Percentiles rank a stretch among this genome's conserved stretches.
Conservation (phyloP, 2,329 filamentous ascomycete genomes). For the Xylaria sp. region DNA sequence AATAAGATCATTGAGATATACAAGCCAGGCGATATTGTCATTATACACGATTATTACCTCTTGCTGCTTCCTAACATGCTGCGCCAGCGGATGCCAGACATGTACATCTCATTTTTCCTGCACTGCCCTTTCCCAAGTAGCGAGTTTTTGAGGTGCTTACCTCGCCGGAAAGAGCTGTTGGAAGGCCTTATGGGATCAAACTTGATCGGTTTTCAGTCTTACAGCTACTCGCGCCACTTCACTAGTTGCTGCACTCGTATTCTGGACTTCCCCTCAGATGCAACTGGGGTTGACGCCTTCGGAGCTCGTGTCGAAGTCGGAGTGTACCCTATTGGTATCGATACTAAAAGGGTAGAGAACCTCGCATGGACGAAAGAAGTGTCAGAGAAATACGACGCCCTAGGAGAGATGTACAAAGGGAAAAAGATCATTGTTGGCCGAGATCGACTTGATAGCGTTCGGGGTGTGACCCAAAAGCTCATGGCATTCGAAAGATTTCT, state of each 20-base stretch:
- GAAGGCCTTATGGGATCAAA: slow-evolving; percentile 92
- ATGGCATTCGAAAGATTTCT: slow-evolving; percentile 94
- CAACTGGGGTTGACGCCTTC: slow-evolving; percentile 86
- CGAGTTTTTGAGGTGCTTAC: slow-evolving; percentile 91
- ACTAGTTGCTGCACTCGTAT: slow-evolving; percentile 92
- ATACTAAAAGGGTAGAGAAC: slow-evolving; percentile 80
- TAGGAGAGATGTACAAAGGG: slow-evolving; percentile 82
- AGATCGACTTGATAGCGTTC: slow-evolving; percentile 91
- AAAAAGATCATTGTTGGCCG: slow-evolving; percentile 96
- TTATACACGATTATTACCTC: slow-evolving; percentile 95
- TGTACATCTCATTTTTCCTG: slow-evolving; percentile 94
- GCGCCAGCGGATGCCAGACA: slow-evolving; percentile 84
- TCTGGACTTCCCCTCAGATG: slow-evolving; percentile 88
- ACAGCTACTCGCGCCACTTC: slow-evolving; percentile 95
- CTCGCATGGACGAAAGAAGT: slow-evolving; percentile 77
- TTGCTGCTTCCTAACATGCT: slow-evolving; percentile 89
- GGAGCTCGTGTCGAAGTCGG: slow-evolving; percentile 90
- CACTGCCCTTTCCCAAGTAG: slow-evolving; percentile 96
- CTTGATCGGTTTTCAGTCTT: slow-evolving; percentile 94
- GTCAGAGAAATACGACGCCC: slow-evolving; percentile 76
- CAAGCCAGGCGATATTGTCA: slow-evolving; percentile 89
- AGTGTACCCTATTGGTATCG: slow-evolving; percentile 94
- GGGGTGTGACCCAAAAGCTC: slow-evolving; percentile 94
- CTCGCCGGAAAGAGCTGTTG: slow-evolving; percentile 87
- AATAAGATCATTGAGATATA: slow-evolving; percentile 89